phyloP scores from a whole-genome alignment of 208 protist genomes.

The Wallacemonas sp. region DNA sequence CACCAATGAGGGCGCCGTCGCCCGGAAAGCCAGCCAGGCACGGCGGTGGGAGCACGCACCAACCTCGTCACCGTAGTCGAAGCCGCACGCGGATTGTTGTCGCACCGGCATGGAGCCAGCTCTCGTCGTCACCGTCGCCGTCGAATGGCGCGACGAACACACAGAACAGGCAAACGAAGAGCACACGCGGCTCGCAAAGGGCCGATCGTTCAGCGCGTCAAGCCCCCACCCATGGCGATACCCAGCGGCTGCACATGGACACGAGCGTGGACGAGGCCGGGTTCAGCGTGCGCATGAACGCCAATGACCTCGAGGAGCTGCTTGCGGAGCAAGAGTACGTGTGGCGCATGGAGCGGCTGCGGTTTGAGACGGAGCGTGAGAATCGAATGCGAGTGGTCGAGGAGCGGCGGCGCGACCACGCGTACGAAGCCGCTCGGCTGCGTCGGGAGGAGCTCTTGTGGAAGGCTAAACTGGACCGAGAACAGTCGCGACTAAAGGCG shows the following conservation, averaged over 20 bases:
- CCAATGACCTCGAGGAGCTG: constrained; percentile 33
- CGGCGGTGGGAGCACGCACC: too few species aligned
- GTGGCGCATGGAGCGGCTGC: constrained; percentile 65
- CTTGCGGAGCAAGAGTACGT: constrained; percentile 46
- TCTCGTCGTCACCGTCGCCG: too few species aligned
- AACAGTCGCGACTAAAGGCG: constrained; percentile 24
- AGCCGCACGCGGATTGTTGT: background rate
- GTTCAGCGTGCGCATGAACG: constrained; percentile 1
- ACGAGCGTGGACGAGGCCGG: background rate
- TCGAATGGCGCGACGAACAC: background rate
- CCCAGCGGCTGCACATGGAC: too few species aligned
- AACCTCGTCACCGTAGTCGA: too few species aligned
- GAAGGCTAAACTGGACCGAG: constrained; percentile 22
- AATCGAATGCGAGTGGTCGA: constrained; percentile 23
- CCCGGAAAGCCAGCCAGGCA: too few species aligned
- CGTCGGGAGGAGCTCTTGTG: constrained; percentile 24
- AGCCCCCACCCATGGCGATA: too few species aligned
- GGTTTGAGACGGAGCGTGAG: constrained; percentile 61
- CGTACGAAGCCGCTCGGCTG: constrained; percentile 27
- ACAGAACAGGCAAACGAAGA: background rate
- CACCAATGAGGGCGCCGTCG: too few species aligned
- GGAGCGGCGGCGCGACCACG: constrained; percentile 21
- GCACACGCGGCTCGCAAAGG: background rate
- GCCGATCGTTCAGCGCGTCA: too few species aligned
- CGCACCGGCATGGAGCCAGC: background rate